Conservation (phyloP, 108 stramenopile genomes). For the Skeletonema grethae region DNA sequence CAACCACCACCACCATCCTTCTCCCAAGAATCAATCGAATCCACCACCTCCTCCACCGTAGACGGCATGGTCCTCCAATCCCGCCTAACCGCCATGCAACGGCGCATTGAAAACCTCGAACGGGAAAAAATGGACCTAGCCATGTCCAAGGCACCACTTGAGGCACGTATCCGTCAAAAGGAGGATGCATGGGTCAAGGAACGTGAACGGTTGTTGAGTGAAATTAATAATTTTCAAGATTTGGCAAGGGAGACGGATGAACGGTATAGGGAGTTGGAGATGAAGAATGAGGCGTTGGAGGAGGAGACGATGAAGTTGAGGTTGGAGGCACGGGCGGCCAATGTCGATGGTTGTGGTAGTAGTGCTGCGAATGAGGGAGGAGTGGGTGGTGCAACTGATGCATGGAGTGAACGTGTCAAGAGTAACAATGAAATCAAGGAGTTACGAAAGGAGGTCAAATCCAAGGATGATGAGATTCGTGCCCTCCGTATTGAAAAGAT, state of each 20-base stretch:
- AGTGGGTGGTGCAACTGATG: slow-evolving; percentile 34
- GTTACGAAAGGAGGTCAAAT: slow-evolving; percentile 70
- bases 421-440: slow-evolving; percentile 75
- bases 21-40: slow-evolving; percentile 25
- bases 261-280: slow-evolving; percentile 65
- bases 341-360: slow-evolving; percentile 39
- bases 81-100: slow-evolving; percentile 69
- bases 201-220: slow-evolving; percentile 58
- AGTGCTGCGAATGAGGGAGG: neutral
- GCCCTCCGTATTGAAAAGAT: slow-evolving; percentile 74
- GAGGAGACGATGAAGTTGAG: slow-evolving; percentile 65
- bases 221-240: slow-evolving; percentile 61
- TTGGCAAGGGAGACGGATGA: slow-evolving; percentile 68
- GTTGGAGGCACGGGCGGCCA: slow-evolving; percentile 67
- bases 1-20: neutral
- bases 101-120: slow-evolving; percentile 74
- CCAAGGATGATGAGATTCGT: slow-evolving; percentile 77
- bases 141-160: slow-evolving; percentile 88
- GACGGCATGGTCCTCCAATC: slow-evolving; percentile 70
- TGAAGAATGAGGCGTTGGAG: slow-evolving; percentile 59
- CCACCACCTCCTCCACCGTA: slow-evolving; percentile 26
- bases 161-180: slow-evolving; percentile 83
- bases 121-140: slow-evolving; percentile 81
- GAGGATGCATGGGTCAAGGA: slow-evolving; percentile 81
- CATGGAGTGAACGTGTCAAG: slow-evolving; percentile 70